phyloP scores from a whole-genome alignment of 257 asterid species.

The Ocimum tenuiflorum region DNA sequence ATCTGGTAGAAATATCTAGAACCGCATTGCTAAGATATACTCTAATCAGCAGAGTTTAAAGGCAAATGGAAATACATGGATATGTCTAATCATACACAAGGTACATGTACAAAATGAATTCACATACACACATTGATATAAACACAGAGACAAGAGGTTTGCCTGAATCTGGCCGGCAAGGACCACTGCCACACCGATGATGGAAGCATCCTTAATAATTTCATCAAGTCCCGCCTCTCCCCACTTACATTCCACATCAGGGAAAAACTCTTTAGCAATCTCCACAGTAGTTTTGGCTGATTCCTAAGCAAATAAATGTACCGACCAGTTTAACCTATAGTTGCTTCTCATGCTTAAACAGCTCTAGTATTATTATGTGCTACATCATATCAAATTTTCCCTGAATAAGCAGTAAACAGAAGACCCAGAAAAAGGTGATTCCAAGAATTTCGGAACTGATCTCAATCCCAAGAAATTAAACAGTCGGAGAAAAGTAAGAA shows the following conservation, averaged over 20 bases:
- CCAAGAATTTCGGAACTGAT: not conserved
- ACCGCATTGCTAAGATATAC: not conserved
- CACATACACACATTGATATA: not conserved
- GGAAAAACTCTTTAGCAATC: constrained; percentile 58
- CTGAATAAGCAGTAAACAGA: not conserved
- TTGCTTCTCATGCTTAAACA: not conserved
- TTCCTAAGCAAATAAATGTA: constrained; percentile 40
- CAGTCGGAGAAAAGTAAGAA: not conserved
- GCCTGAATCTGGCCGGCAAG: constrained; percentile 92
- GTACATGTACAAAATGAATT: not conserved
- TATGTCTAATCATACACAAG: not conserved
- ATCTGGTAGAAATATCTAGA: not conserved
- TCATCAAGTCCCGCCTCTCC: constrained; percentile 80
- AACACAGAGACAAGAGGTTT: constrained; percentile 13
- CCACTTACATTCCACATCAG: constrained; percentile 84
- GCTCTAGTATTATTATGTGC: not conserved
- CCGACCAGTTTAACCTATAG: not conserved
- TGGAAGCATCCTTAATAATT: constrained; percentile 62
- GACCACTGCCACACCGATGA: constrained; percentile 73
- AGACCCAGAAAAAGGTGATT: not conserved
- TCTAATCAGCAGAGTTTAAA: not conserved
- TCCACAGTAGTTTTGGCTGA: constrained; percentile 79
- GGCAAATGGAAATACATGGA: not conserved
- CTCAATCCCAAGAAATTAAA: not conserved
- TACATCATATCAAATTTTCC: not conserved